Evolutionary conservation across 768 basidiomycete genomes (phyloP), one percentile per base, ranked within the genome.

Genomic region (Boletus tylopilopsis): DNA sequence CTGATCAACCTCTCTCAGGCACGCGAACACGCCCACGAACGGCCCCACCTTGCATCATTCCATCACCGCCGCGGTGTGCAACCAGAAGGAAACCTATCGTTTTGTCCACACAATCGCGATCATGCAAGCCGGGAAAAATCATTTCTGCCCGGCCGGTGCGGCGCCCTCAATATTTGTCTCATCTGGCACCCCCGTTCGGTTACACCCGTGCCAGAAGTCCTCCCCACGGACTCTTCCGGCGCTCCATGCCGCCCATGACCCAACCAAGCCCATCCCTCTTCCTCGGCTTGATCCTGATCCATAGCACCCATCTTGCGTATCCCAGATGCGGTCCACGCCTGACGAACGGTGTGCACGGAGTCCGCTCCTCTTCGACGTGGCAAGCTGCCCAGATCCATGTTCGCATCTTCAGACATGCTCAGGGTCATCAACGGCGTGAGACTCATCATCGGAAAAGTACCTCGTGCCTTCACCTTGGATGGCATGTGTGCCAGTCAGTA

Each of bases 181-280:
- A 46, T 56, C 64, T n/a, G n/a, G n/a, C n/a, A n/a, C n/a, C n/a
- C n/a, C n/a, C 66, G 61, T 56, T 60, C 64, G 64, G 64, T 1
- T 52, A 47, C 48, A 40, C 15, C 66, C 64, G 66, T 45, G 22
- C 0, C 22, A 50, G 38, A 49, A 55, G 63, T 38, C 44, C 37
- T 45, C 43, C 55, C 51, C 60, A 60, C 63, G 64, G 61, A 19
- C 39, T 55, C 43, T 56, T 51, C 53, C 66, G 60, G 33, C 38
- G 15, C 54, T 45, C 23, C 21, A n/a, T 54, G 50, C 53, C 43
- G 48, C 49, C 46, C 48, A 60, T 45, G 27, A 49, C 39, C 42
- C 30, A 51, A 37, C 40, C 22, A 36, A 19, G 34, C 37, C 23
- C 27, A 27, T 24, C 1, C 19, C 25, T 30, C 5, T 48, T 42